Conservation (phyloP, 805 yeast species). For the Saturnispora sanitii region DNA sequence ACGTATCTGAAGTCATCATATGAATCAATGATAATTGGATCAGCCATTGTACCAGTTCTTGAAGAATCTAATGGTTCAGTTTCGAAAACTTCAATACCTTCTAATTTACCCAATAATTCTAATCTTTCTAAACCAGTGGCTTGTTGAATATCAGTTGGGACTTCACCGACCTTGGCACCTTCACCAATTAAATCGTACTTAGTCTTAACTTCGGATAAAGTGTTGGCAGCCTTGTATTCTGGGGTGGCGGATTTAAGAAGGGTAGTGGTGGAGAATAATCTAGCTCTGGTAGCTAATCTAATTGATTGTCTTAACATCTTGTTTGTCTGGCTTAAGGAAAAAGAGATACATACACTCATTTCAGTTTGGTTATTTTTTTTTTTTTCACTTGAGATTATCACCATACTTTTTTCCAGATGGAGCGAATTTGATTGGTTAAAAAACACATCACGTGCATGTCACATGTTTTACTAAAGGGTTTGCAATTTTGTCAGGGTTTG, state of each 20-base stretch:
- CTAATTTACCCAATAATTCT: constrained; percentile 86
- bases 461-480: not conserved
- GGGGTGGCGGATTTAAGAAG: constrained; percentile 24
- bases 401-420: not conserved
- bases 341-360: not conserved
- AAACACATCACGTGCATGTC: constrained; percentile 2
- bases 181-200: constrained; percentile 74
- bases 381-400: not conserved
- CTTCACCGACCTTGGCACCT: constrained; percentile 75
- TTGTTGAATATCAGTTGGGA: constrained; percentile 92
- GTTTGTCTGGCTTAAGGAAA: not conserved
- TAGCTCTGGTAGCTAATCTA: constrained; percentile 27
- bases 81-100: constrained; percentile 93
- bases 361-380: not conserved
- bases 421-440: constrained; percentile 2
- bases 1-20: constrained; percentile 90
- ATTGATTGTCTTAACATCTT: constrained; percentile 30
- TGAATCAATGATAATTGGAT: constrained; percentile 84
- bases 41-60: constrained; percentile 82
- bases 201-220: constrained; percentile 70
- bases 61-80: constrained; percentile 76
- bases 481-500: not conserved
- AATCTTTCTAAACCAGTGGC: constrained; percentile 98
- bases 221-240: constrained; percentile 52
- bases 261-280: constrained; percentile 27